A percentile compares a stretch with the other conserved stretches of the same genome.
Conservation (phyloP, 1,284 basidiomycete genomes). For the Leccinum pallidistipes region DNA sequence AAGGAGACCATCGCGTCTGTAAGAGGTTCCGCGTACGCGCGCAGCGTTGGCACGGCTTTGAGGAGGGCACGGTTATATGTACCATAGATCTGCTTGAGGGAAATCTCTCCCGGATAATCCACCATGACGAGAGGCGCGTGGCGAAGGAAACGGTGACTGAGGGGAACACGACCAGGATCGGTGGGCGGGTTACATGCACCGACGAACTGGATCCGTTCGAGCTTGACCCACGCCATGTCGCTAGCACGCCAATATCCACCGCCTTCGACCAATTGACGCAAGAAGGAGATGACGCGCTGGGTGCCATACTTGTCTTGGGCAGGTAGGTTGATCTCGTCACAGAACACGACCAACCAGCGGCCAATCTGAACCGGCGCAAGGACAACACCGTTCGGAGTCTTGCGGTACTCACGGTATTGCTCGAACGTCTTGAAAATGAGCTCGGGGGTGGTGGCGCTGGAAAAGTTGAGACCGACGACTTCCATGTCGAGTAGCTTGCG, state of each 20-base stretch:
- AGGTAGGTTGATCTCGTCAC: slow-evolving; percentile 99
- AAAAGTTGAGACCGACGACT: slow-evolving; percentile 98
- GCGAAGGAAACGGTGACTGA: slow-evolving; percentile 95
- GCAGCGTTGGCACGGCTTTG: slow-evolving; percentile 93
- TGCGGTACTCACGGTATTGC: slow-evolving; percentile 99
- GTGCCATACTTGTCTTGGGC: slow-evolving; percentile 98
- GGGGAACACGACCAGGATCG: slow-evolving; percentile 98
- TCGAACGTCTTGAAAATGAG: slow-evolving; percentile 99
- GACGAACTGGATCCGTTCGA: slow-evolving; percentile 99
- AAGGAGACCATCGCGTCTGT: slow-evolving; percentile 98
- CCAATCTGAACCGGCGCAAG: slow-evolving; percentile 94
- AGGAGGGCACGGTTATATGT: slow-evolving; percentile 98
- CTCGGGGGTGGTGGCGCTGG: slow-evolving; percentile 97
- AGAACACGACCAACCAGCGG: slow-evolving; percentile 98
- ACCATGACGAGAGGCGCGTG: slow-evolving; percentile 99
- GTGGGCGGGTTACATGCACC: slow-evolving; percentile 99
- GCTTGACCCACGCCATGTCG: slow-evolving; percentile 96
- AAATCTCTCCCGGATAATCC: slow-evolving; percentile 97
- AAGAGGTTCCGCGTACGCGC: slow-evolving; percentile 91
- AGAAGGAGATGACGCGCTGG: slow-evolving; percentile 97
- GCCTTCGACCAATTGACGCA: slow-evolving; percentile 94
- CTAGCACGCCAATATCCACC: slow-evolving; percentile 95
- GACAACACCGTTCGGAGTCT: slow-evolving; percentile 96
- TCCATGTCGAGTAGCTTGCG: slow-evolving; percentile 99
- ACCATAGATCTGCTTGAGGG: slow-evolving; percentile 97